phyloP scores from a whole-genome alignment of 129 eudicot genomes.

The Pseudognaphalium luteoalbum region DNA sequence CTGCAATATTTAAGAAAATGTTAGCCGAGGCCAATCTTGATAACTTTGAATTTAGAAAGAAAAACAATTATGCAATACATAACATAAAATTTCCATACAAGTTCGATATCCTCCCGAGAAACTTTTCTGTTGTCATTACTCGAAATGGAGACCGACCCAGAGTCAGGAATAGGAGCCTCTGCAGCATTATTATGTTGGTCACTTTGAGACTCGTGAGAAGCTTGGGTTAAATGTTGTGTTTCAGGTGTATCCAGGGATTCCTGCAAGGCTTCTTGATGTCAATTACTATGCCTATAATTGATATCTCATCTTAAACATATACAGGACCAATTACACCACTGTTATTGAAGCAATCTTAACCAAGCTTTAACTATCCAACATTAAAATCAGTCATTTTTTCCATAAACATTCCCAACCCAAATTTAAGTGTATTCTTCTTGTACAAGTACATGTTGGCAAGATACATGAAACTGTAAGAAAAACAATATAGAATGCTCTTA shows the following conservation, averaged over 20 bases:
- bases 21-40: slow-evolving; percentile 2
- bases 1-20: slow-evolving; percentile 45
- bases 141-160: slow-evolving; percentile 84
- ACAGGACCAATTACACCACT: neutral
- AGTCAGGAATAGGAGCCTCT: slow-evolving; percentile 77
- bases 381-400: too few species aligned
- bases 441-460: neutral
- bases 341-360: slow-evolving; percentile 6
- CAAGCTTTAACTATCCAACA: neutral
- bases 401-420: neutral
- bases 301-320: neutral
- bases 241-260: slow-evolving; percentile 63
- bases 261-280: slow-evolving; percentile 43
- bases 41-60: neutral
- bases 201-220: slow-evolving; percentile 79
- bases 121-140: slow-evolving; percentile 88
- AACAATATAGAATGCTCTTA: neutral
- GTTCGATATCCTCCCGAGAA: slow-evolving; percentile 95
- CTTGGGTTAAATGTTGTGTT: slow-evolving; percentile 50
- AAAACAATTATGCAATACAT: neutral
- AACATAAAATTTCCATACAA: slow-evolving; percentile 54
- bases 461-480: neutral
- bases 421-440: neutral
- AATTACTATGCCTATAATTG: slow-evolving; percentile 11
- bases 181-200: slow-evolving; percentile 67